phyloP scores from a whole-genome alignment of 305 asterid species.

The Fraxinus paxiana region DNA sequence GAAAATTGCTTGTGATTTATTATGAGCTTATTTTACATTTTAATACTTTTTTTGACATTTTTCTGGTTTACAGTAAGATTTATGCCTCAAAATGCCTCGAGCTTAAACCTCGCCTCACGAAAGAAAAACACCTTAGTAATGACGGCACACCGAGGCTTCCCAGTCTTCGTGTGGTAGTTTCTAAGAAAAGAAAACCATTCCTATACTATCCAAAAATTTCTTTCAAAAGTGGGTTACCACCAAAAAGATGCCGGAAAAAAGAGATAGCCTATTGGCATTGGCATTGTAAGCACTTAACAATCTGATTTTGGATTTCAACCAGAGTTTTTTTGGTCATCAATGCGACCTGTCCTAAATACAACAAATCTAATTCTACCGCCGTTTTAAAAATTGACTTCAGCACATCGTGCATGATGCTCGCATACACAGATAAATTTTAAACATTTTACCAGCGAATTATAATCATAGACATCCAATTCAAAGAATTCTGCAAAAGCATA shows the following conservation, averaged over 20 bases:
- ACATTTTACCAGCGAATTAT: not conserved
- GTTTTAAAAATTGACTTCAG: not conserved
- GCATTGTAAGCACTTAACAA: not conserved
- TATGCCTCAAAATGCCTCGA: not conserved
- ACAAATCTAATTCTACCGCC: not conserved
- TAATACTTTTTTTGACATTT: not conserved
- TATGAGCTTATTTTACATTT: not conserved
- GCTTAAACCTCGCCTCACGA: not conserved
- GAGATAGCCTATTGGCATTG: not conserved
- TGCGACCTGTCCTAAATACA: not conserved
- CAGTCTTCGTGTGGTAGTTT: not conserved
- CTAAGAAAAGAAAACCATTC: not conserved
- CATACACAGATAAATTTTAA: not conserved
- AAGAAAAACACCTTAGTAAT: not conserved
- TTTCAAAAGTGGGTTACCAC: not conserved
- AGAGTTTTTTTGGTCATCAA: not conserved
- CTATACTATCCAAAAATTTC: not conserved
- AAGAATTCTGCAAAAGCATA: not conserved
- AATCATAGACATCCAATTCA: not conserved
- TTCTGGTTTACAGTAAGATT: not conserved
- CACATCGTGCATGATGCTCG: not conserved
- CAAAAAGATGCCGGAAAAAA: not conserved
- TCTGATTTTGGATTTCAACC: not conserved
- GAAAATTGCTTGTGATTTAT: not conserved
- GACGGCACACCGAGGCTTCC: not conserved